A percentile compares a stretch with the other conserved stretches of the same genome.
These are phyloP conservation scores for Achlya hypogyna DNA, from an alignment of 352 stramenopile genomes.

Conservation along the genomic window DNA sequence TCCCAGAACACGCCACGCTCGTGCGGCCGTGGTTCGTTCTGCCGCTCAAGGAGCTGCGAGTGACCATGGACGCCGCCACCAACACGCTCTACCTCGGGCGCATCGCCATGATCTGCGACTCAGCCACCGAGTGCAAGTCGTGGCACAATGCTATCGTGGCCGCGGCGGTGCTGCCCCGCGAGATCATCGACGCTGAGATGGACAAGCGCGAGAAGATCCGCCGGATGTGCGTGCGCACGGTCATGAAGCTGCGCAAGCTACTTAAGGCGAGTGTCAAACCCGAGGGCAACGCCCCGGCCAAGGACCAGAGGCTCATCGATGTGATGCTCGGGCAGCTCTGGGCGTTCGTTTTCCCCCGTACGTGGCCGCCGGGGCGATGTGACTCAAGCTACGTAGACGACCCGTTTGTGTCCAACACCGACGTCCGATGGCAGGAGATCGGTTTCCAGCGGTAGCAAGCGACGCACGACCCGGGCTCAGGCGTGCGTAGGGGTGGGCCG, in stretches of 20 bases:
- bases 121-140: constrained; percentile 37
- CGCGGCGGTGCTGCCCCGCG: constrained; percentile 43
- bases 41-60: constrained; percentile 48
- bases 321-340: constrained; percentile 72
- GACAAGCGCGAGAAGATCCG: constrained; percentile 65
- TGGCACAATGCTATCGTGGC: constrained; percentile 69
- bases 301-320: constrained; percentile 63
- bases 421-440: constrained; percentile 71
- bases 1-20: constrained; percentile 48
- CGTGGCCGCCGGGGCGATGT: not conserved
- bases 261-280: constrained; percentile 72
- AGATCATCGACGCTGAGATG: constrained; percentile 73
- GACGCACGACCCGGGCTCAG: not conserved
- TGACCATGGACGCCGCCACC: constrained; percentile 60
- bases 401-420: constrained; percentile 55
- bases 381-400: constrained; percentile 23
- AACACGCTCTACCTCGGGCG: constrained; percentile 52
- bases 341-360: constrained; percentile 43
- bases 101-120: constrained; percentile 45
- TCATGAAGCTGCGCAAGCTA: constrained; percentile 59
- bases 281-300: constrained; percentile 52
- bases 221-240: constrained; percentile 48
- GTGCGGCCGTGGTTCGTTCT: constrained; percentile 72
- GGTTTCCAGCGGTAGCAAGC: constrained; percentile 64
- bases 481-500: constrained; percentile 35